Conservation (phyloP, 108 stramenopile species). For the Licmophora abbreviata region DNA sequence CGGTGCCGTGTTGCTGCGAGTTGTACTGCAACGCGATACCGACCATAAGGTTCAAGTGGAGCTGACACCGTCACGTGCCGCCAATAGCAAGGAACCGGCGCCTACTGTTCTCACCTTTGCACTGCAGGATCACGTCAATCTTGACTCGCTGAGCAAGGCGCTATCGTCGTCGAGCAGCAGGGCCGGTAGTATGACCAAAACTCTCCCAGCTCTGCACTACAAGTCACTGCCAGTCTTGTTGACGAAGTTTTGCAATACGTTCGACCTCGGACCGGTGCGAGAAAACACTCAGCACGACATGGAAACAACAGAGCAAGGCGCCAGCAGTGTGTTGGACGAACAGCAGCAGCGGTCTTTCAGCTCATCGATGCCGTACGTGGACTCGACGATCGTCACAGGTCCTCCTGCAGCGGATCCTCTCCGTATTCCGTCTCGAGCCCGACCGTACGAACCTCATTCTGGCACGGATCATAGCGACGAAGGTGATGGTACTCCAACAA, state of each 20-base stretch:
- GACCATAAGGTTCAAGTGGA: constrained; percentile 9
- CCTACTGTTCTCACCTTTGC: constrained; percentile 30
- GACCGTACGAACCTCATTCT: not conserved
- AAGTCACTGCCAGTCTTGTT: constrained; percentile 43
- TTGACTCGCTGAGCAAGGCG: constrained; percentile 51
- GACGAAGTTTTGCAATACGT: constrained; percentile 32
- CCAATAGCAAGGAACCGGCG: constrained; percentile 21
- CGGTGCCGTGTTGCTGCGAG: constrained; percentile 25
- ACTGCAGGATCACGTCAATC: constrained; percentile 50
- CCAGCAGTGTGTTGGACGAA: not conserved
- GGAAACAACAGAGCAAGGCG: too few species aligned
- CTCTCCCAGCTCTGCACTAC: constrained; percentile 61
- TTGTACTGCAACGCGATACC: constrained; percentile 1
- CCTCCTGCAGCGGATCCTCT: too few species aligned
- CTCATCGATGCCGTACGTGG: constrained; percentile 19
- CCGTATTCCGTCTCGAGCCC: too few species aligned
- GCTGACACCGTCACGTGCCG: constrained; percentile 17
- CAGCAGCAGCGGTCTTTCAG: too few species aligned
- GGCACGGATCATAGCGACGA: not conserved
- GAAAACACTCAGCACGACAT: constrained; percentile 5
- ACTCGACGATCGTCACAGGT: not conserved
- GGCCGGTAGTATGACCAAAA: not conserved
- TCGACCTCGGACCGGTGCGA: constrained; percentile 39
- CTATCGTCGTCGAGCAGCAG: constrained; percentile 5
- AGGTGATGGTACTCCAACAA: constrained; percentile 11